phyloP scores from a whole-genome alignment of 176 grass and related monocot species.

The Calamus simplicifolius region DNA sequence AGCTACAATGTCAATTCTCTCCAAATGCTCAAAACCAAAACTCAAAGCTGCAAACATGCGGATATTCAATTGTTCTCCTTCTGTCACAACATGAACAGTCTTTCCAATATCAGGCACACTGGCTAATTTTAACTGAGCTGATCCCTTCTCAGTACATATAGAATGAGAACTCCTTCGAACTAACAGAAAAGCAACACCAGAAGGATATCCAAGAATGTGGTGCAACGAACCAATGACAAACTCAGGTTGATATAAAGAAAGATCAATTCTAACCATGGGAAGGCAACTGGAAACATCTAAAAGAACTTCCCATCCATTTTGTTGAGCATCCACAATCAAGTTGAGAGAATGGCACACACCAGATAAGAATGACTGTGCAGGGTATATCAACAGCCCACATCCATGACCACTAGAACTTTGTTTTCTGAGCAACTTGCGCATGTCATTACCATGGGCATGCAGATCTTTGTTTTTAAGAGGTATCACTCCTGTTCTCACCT shows the following conservation, averaged over 20 bases:
- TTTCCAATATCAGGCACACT: neutral
- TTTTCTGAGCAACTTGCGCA: neutral
- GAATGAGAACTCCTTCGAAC: slow-evolving; percentile 1
- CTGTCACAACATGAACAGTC: neutral
- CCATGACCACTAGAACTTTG: neutral
- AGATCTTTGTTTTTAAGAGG: neutral
- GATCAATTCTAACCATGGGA: neutral
- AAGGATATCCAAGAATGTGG: neutral
- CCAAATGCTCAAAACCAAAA: neutral
- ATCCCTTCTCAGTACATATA: neutral
- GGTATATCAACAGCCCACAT: neutral
- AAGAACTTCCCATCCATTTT: slow-evolving; percentile 1
- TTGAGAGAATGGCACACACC: neutral
- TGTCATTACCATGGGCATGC: neutral
- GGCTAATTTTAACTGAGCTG: neutral
- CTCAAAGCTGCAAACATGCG: neutral
- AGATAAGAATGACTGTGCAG: neutral
- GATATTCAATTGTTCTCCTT: neutral
- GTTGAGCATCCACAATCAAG: neutral
- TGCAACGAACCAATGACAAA: neutral
- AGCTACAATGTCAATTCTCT: neutral
- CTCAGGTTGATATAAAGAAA: slow-evolving; percentile 1
- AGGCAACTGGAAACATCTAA: slow-evolving; percentile 5
- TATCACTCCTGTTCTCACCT: neutral
- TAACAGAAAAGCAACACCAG: neutral